A percentile compares a stretch with the other conserved stretches of the same genome.
phyloP scores from a whole-genome alignment of 768 basidiomycete genomes.

The Phanerochaete carnosa region DNA sequence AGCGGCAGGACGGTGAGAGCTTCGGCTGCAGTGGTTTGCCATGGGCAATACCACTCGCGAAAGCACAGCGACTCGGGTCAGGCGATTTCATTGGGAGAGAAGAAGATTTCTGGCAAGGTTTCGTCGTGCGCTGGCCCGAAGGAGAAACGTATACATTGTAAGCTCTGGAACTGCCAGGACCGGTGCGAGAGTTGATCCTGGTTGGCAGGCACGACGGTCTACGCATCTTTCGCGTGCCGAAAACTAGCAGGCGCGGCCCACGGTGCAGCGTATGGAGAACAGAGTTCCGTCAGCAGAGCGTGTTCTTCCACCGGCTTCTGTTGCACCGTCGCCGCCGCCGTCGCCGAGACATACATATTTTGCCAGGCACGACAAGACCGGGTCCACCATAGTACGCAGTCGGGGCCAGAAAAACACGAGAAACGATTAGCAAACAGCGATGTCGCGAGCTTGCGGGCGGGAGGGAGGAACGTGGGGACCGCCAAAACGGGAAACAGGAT shows the following conservation, averaged over 20 bases:
- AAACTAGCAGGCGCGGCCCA: neutral
- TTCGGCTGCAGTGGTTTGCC: neutral
- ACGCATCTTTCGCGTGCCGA: neutral
- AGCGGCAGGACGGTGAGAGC: neutral
- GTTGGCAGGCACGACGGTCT: neutral
- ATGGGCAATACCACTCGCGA: neutral
- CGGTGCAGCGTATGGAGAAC: constrained; percentile 2
- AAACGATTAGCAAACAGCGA: neutral
- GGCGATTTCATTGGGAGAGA: neutral
- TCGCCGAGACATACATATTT: too few species aligned
- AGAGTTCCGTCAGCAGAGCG: constrained; percentile 6
- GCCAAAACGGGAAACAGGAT: neutral
- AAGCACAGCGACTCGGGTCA: neutral
- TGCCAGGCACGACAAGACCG: neutral
- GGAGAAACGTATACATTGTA: too few species aligned
- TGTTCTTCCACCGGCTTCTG: neutral
- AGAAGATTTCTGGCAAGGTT: neutral
- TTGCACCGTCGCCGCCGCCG: too few species aligned
- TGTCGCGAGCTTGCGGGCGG: neutral
- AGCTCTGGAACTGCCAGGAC: neutral
- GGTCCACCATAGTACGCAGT: neutral
- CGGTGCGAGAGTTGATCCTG: neutral
- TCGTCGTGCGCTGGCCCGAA: neutral
- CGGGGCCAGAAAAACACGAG: neutral
- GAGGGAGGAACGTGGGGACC: neutral